Conservation (phyloP, 2,329 filamentous ascomycete species). For the Colletotrichum agaves region DNA sequence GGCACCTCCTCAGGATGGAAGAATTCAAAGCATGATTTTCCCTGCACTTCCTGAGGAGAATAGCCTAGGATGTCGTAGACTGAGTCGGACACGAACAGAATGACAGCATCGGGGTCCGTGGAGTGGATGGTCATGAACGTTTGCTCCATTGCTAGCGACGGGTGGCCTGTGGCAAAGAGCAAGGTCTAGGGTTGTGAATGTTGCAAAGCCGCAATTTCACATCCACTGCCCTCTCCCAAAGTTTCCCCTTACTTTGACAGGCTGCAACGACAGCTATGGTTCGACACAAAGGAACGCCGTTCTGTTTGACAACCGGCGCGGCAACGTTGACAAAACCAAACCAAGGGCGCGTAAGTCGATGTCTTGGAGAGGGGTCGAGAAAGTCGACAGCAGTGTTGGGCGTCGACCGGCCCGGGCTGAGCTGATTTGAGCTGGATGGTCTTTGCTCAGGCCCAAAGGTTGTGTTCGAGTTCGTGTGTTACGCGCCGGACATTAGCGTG, state of each 20-base stretch:
- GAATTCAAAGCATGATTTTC: constrained; percentile 84
- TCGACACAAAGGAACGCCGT: not conserved
- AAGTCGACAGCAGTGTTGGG: not conserved
- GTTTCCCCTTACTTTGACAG: not conserved
- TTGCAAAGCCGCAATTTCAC: constrained; percentile 6
- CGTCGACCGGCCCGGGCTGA: constrained; percentile 1
- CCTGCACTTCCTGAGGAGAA: constrained; percentile 77
- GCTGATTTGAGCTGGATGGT: not conserved
- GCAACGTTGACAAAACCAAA: not conserved
- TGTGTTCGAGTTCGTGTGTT: not conserved
- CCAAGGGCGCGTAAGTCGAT: not conserved
- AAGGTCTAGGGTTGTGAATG: constrained; percentile 23
- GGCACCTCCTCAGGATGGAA: constrained; percentile 86
- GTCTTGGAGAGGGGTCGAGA: not conserved
- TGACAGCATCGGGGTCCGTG: constrained; percentile 81
- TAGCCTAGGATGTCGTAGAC: constrained; percentile 87
- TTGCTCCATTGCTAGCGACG: constrained; percentile 71
- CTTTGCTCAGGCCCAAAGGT: not conserved
- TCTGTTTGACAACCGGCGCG: not conserved
- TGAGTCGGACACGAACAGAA: constrained; percentile 86
- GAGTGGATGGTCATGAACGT: constrained; percentile 90
- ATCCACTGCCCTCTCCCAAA: not conserved
- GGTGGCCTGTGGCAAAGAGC: constrained; percentile 8
- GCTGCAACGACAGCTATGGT: not conserved
- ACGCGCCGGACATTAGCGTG: not conserved